Base-by-base conservation (phyloP, 78 protist species). In the Emiliania huxleyi region DNA sequence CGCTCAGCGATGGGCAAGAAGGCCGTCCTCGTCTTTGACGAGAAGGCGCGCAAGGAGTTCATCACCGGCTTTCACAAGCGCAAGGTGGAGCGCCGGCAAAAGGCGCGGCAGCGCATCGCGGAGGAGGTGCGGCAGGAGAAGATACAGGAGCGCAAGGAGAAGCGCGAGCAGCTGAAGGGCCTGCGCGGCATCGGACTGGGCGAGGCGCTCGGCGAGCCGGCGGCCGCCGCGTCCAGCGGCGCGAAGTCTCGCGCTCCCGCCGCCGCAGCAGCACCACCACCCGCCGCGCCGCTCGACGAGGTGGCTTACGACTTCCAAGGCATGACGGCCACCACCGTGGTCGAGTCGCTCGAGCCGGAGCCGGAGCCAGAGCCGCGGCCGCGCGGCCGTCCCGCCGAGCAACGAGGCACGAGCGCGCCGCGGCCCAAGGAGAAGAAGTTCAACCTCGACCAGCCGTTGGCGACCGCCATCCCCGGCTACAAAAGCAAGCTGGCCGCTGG, bases 101-200 rank as follows among this genome's bases (percentile, higher is more conserved):
- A 69, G 37, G 75, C 33, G n/a, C 75, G 75, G 75, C 75, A 69
- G 75, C 75, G 75, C 23, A 69, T 69, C 75, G 75, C 75, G 38
- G 75, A 69, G 38, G 37, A 69, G n/a, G 75, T 69, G 75, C 18
- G 75, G 38, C 75, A 69, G 75, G 75, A 69, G 75, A 69, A 29
- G 75, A 19, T 69, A 12, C 38, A 26, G 75, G 75, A 4, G 38
- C 18, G 75, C 18, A 26, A 4, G 12, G 75, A 69, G 75, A 69
- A 69, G 75, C 62, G 62, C 8, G 62, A 52, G 62, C 62, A 52
- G 62, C 62, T 52, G 8, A 52, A 52, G 62, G 62, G 29, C 29
- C 15, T 52, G 62, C 62, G 62, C 15, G 62, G 62, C 29, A 52
- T 52, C 15, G 62, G 62, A 15, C 62, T 52, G 8, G 62, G 62